Evolutionary conservation across 345 rosid species (phyloP).

Genomic region (Pugionium dolabratum): DNA sequence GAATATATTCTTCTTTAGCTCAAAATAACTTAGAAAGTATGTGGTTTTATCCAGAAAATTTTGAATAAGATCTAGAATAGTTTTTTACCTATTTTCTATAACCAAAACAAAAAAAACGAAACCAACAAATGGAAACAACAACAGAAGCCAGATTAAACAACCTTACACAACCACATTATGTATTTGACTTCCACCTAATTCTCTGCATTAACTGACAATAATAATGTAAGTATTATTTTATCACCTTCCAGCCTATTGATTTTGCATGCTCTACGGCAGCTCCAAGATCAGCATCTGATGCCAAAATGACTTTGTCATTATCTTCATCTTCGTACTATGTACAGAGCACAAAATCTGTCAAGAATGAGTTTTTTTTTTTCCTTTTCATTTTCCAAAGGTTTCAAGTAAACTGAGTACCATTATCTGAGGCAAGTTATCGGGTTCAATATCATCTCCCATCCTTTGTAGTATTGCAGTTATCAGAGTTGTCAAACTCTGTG

Average conservation of each 20-base stretch:
- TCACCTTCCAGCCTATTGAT: slow-evolving; percentile 88
- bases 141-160: too few species aligned
- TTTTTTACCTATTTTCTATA: neutral
- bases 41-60: too few species aligned
- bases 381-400: neutral
- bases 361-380: neutral
- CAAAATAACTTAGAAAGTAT: neutral
- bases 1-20: slow-evolving; percentile 1
- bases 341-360: slow-evolving; percentile 20
- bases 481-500: slow-evolving; percentile 70
- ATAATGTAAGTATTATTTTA: neutral
- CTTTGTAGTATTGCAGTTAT: slow-evolving; percentile 84
- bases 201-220: neutral
- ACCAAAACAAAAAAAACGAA: neutral
- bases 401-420: slow-evolving; percentile 51
- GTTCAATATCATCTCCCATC: slow-evolving; percentile 82
- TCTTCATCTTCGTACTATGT: slow-evolving; percentile 93
- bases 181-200: neutral
- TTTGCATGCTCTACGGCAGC: slow-evolving; percentile 96
- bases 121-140: too few species aligned
- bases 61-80: neutral
- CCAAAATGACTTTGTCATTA: slow-evolving; percentile 79
- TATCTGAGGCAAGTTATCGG: slow-evolving; percentile 74
- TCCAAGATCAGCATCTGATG: slow-evolving; percentile 75
- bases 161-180: neutral